Evolutionary conservation across 805 yeast species (phyloP).

Genomic region (Candida sakaeoensis): DNA sequence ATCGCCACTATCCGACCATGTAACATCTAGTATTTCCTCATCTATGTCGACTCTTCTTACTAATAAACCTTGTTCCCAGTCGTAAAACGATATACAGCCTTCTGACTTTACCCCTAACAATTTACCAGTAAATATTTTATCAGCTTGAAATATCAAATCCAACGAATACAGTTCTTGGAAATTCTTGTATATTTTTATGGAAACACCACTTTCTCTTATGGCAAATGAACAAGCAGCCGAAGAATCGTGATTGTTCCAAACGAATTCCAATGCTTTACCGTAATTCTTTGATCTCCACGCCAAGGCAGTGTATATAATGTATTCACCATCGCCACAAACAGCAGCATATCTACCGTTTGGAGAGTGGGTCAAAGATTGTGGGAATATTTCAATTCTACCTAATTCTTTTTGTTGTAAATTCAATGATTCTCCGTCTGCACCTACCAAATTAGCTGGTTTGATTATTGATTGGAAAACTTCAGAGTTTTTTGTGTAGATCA

Average conservation of each 20-base stretch:
- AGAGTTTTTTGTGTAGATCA: constrained; percentile 86
- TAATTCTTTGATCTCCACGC: constrained; percentile 97
- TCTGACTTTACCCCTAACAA: constrained; percentile 79
- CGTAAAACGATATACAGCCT: constrained; percentile 83
- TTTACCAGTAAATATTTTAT: constrained; percentile 85
- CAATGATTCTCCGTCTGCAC: constrained; percentile 77
- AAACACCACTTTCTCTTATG: constrained; percentile 62
- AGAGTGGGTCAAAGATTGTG: constrained; percentile 81
- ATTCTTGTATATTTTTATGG: constrained; percentile 73
- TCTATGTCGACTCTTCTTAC: constrained; percentile 86
- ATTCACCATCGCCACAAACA: constrained; percentile 97
- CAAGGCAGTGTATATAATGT: constrained; percentile 89
- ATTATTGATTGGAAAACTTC: constrained; percentile 85
- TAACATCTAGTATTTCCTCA: constrained; percentile 68
- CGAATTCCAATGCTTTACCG: constrained; percentile 87
- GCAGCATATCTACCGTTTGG: constrained; percentile 97
- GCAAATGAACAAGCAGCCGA: constrained; percentile 73
- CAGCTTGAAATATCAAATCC: constrained; percentile 68
- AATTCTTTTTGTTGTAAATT: constrained; percentile 81
- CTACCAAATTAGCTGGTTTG: constrained; percentile 55
- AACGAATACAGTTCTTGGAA: constrained; percentile 73
- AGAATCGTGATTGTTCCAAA: constrained; percentile 81
- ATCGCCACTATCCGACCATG: constrained; percentile 95
- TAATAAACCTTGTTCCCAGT: constrained; percentile 84
- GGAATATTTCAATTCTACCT: constrained; percentile 92